These are phyloP conservation scores for Astrothelium macrocarpum DNA, from an alignment of 495 filamentous ascomycete genomes.

Conservation along the genomic window DNA sequence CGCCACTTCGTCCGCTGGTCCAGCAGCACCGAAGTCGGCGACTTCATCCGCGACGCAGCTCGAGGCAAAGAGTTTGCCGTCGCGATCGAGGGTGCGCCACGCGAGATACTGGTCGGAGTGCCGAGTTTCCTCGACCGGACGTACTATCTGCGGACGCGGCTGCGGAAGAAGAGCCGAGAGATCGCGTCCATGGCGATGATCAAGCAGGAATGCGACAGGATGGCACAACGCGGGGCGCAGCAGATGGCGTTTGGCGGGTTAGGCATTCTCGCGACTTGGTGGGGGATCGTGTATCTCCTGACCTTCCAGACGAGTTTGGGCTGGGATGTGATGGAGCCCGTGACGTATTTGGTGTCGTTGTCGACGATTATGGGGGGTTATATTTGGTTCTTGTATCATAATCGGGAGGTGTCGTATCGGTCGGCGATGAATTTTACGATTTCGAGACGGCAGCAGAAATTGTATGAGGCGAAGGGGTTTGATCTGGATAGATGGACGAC, in stretches of 20 bases:
- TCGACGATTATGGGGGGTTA: conserved; percentile 81
- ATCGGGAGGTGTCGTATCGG: conserved; percentile 77
- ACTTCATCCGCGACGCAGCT: conserved; percentile 89
- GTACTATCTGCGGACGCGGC: conserved; percentile 65
- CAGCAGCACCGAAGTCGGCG: conserved; percentile 77
- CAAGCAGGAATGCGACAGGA: conserved; percentile 70
- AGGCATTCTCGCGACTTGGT: conserved; percentile 61
- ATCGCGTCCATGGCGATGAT: conserved; percentile 58
- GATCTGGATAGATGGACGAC: conserved; percentile 67
- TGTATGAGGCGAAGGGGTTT: conserved; percentile 68
- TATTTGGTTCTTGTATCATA: conserved; percentile 89
- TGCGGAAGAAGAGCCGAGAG: conserved; percentile 59
- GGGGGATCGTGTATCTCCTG: conserved; percentile 65
- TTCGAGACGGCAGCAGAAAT: conserved; percentile 59
- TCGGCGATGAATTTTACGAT: conserved; percentile 80
- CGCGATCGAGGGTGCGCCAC: conserved; percentile 61
- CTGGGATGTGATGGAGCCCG: conserved; percentile 88
- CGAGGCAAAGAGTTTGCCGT: conserved; percentile 75
- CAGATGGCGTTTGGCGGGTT: conserved; percentile 73
- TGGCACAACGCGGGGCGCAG: conserved; percentile 68
- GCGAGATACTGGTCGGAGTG: conserved; percentile 67
- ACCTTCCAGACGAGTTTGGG: conserved; percentile 35
- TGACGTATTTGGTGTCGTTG: conserved; percentile 79
- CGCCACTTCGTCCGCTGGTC: conserved; percentile 81
- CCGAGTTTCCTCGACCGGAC: conserved; percentile 85